phyloP scores from a whole-genome alignment of 305 asterid species.

The Rubia balearica region DNA sequence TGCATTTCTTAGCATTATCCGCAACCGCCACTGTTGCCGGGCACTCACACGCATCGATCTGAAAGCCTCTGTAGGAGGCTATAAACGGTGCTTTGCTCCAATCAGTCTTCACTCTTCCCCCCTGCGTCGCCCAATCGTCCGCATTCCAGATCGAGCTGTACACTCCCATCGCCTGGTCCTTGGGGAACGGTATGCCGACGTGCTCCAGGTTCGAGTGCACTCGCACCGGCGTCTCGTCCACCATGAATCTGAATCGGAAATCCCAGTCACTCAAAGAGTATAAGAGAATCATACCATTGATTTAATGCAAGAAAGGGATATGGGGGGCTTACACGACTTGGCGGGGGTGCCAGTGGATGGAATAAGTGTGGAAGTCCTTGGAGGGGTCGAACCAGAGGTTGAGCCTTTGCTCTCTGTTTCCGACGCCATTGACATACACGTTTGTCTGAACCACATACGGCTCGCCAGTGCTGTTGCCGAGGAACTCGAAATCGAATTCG shows the following conservation, averaged over 20 bases:
- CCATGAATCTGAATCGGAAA: slow-evolving; percentile 49
- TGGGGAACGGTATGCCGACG: slow-evolving; percentile 73
- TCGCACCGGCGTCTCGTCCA: slow-evolving; percentile 79
- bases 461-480: slow-evolving; percentile 81
- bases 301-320: slow-evolving; percentile 3
- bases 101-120: slow-evolving; percentile 76
- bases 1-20: slow-evolving; percentile 49
- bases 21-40: slow-evolving; percentile 38
- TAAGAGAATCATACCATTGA: neutral
- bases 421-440: slow-evolving; percentile 76
- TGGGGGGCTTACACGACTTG: slow-evolving; percentile 70
- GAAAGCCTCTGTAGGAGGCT: slow-evolving; percentile 62
- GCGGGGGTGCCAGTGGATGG: slow-evolving; percentile 75
- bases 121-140: slow-evolving; percentile 96
- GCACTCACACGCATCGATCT: slow-evolving; percentile 54
- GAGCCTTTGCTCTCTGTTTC: slow-evolving; percentile 80
- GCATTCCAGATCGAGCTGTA: slow-evolving; percentile 97
- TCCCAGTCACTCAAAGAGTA: neutral
- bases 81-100: slow-evolving; percentile 85
- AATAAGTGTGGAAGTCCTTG: slow-evolving; percentile 68
- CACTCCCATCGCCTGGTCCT: slow-evolving; percentile 82
- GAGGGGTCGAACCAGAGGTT: slow-evolving; percentile 93
- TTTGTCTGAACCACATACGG: slow-evolving; percentile 83
- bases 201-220: slow-evolving; percentile 77
- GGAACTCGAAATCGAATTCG: slow-evolving; percentile 85